Percentiles rank a stretch among this genome's conserved stretches.
phyloP scores from a whole-genome alignment of 768 basidiomycete genomes.

The Boletus subparvulus region DNA sequence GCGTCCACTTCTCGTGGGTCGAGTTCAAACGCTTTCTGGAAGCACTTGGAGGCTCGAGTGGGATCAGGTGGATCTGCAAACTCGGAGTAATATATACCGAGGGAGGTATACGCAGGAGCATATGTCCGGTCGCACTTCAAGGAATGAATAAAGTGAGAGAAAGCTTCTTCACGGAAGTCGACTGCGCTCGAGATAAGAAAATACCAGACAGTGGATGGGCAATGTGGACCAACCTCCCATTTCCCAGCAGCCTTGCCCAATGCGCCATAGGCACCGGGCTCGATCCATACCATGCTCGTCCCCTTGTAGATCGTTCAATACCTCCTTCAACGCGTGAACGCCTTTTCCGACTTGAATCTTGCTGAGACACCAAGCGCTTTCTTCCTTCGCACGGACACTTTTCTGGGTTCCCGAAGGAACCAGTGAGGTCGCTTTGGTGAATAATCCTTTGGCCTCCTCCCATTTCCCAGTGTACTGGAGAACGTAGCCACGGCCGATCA shows the following conservation, averaged over 20 bases:
- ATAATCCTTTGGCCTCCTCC: constrained; percentile 62
- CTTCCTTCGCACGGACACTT: constrained; percentile 70
- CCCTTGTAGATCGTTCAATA: constrained; percentile 43
- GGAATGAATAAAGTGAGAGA: constrained; percentile 74
- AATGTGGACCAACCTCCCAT: constrained; percentile 54
- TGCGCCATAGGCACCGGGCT: constrained; percentile 81
- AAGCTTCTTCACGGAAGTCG: constrained; percentile 60
- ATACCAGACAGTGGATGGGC: not conserved
- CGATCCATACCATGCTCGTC: constrained; percentile 55
- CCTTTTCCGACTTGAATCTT: constrained; percentile 54
- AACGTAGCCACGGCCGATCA: constrained; percentile 78
- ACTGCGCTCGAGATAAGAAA: constrained; percentile 34
- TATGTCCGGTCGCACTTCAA: constrained; percentile 73
- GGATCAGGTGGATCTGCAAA: constrained; percentile 70
- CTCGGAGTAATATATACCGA: constrained; percentile 87
- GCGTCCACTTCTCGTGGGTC: constrained; percentile 87
- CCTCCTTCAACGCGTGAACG: constrained; percentile 45
- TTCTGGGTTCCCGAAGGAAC: constrained; percentile 45
- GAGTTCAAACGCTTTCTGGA: constrained; percentile 97
- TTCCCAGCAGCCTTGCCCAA: constrained; percentile 77
- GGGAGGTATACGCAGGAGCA: constrained; percentile 90
- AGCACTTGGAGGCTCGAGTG: constrained; percentile 87
- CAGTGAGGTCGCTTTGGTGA: constrained; percentile 55
- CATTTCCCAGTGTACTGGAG: constrained; percentile 63
- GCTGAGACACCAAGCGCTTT: constrained; percentile 76